A percentile compares a stretch with the other conserved stretches of the same genome.
These are phyloP conservation scores for Skeletonema marinoi DNA, from an alignment of 108 stramenopile genomes.

Conservation along the genomic window DNA sequence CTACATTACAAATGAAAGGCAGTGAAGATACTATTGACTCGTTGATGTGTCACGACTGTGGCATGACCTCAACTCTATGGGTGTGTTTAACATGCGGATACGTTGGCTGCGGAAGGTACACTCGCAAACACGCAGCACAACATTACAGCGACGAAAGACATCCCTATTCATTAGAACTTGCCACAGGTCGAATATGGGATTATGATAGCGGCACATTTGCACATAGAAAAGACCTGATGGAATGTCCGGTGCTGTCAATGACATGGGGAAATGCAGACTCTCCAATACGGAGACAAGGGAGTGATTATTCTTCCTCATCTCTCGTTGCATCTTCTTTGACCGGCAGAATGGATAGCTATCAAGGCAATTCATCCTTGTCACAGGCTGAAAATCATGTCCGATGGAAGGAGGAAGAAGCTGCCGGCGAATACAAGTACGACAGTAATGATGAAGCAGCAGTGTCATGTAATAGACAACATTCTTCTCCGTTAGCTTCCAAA, in stretches of 20 bases:
- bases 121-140: conserved; percentile 80
- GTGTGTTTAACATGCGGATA: conserved; percentile 95
- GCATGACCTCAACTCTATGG: conserved; percentile 85
- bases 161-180: conserved; percentile 93
- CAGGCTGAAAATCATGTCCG: conserved; percentile 4
- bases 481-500: neutral
- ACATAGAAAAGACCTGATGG: conserved; percentile 83
- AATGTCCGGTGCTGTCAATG: conserved; percentile 64
- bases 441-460: conserved; percentile 5
- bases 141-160: conserved; percentile 87
- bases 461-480: conserved; percentile 9
- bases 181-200: conserved; percentile 95
- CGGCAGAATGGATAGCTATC: neutral
- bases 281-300: neutral
- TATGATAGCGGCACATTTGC: conserved; percentile 85
- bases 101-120: conserved; percentile 96
- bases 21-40: neutral
- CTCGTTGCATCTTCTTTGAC: conserved; percentile 3
- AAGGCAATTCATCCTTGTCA: conserved; percentile 12
- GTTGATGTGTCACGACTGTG: conserved; percentile 72
- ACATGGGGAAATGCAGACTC: conserved; percentile 30
- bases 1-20: neutral
- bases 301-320: conserved; percentile 6
- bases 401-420: conserved; percentile 3
- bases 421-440: neutral